phyloP scores from a whole-genome alignment of 2,329 filamentous ascomycete species.

The Coleophoma crateriformis region DNA sequence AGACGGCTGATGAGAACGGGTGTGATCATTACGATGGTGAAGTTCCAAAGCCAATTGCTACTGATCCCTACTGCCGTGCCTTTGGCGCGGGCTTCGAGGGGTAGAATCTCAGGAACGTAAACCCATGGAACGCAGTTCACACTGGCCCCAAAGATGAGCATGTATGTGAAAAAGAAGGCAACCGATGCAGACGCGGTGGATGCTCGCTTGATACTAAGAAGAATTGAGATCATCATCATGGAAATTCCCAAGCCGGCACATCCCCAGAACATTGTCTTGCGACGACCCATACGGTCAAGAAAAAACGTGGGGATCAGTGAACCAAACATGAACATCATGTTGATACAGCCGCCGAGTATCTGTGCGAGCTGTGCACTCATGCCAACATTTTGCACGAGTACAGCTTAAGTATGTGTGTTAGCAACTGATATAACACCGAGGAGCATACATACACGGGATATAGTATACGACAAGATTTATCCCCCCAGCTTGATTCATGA shows the following conservation, averaged over 20 bases:
- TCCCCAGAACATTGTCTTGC: slow-evolving; percentile 36
- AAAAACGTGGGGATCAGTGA: slow-evolving; percentile 25
- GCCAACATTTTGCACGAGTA: slow-evolving; percentile 20
- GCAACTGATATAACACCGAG: slow-evolving; percentile 11
- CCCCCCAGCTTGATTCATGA: slow-evolving; percentile 43
- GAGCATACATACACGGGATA: slow-evolving; percentile 9
- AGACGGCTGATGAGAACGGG: slow-evolving; percentile 41
- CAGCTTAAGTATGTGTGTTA: no score
- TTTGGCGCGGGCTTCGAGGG: slow-evolving; percentile 24
- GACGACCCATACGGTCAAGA: slow-evolving; percentile 30
- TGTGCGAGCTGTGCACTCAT: slow-evolving; percentile 16
- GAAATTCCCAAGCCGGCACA: slow-evolving; percentile 26
- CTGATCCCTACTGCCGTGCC: slow-evolving; percentile 26
- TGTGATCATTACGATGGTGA: slow-evolving; percentile 43
- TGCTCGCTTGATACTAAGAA: slow-evolving; percentile 16
- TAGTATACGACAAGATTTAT: slow-evolving; percentile 37
- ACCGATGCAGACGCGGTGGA: slow-evolving; percentile 21
- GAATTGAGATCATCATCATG: slow-evolving; percentile 30
- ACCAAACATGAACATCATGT: slow-evolving; percentile 32
- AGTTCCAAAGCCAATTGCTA: slow-evolving; percentile 30
- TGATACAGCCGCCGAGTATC: slow-evolving; percentile 18
- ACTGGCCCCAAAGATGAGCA: slow-evolving; percentile 23
- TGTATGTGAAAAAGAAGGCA: slow-evolving; percentile 30
- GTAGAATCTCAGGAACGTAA: slow-evolving; percentile 28
- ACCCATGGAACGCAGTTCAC: slow-evolving; percentile 30